These are phyloP conservation scores for Penicillium antarcticum DNA, from an alignment of 495 filamentous ascomycete genomes.

Conservation along the genomic window DNA sequence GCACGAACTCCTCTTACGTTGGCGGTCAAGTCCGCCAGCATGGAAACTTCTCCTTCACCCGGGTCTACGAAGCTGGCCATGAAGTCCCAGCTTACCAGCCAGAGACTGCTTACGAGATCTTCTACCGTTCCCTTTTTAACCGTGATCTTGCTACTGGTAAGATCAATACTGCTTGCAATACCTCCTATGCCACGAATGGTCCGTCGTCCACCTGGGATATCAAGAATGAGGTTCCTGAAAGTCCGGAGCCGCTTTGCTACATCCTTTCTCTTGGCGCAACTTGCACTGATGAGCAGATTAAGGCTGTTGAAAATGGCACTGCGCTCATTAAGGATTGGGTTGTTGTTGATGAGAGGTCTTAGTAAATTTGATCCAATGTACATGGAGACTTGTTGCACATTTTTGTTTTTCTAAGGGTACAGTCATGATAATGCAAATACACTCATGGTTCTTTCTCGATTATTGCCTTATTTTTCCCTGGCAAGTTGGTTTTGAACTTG, in stretches of 20 bases:
- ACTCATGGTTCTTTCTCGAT: too few species aligned
- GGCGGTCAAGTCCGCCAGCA: constrained; percentile 55
- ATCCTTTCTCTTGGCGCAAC: constrained; percentile 32
- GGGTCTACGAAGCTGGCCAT: constrained; percentile 59
- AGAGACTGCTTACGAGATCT: constrained; percentile 51
- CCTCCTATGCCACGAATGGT: constrained; percentile 47
- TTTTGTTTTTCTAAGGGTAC: too few species aligned
- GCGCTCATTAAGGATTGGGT: constrained; percentile 50
- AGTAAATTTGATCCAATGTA: neutral
- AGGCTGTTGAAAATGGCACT: constrained; percentile 41
- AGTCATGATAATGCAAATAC: too few species aligned
- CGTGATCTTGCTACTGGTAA: constrained; percentile 56
- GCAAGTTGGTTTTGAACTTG: too few species aligned
- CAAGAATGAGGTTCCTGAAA: constrained; percentile 39
- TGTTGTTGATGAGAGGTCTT: constrained; percentile 27
- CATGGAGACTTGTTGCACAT: neutral
- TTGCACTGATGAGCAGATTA: constrained; percentile 49
- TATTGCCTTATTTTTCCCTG: too few species aligned
- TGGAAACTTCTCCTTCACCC: constrained; percentile 57
- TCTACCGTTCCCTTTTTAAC: constrained; percentile 51
- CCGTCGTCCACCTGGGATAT: constrained; percentile 49
- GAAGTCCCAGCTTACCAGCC: constrained; percentile 60
- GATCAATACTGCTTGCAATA: constrained; percentile 31
- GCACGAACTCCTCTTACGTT: constrained; percentile 40
- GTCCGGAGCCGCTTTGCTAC: constrained; percentile 46